These are phyloP conservation scores for Excoecaria agallocha DNA, from an alignment of 345 rosid species.

Conservation along the genomic window DNA sequence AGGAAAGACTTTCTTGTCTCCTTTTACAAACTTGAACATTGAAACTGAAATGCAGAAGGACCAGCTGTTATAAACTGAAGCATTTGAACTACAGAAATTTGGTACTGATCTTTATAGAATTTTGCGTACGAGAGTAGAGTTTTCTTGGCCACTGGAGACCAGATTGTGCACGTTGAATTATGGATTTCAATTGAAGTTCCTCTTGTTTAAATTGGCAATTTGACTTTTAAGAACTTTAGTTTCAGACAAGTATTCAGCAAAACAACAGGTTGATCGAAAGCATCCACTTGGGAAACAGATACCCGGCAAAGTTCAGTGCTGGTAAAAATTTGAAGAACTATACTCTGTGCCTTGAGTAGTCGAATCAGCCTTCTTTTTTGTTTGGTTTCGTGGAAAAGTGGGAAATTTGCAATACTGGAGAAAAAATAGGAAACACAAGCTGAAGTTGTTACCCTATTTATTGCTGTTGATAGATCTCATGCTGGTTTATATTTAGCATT, in stretches of 20 bases:
- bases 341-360: no score
- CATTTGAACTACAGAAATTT: neutral
- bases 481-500: constrained; percentile 25
- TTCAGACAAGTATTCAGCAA: constrained; percentile 22
- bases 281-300: constrained; percentile 21
- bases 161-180: constrained; percentile 2
- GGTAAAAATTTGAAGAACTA: constrained; percentile 18
- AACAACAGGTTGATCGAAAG: constrained; percentile 26
- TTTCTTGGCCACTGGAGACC: neutral
- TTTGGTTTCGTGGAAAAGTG: no score
- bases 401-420: neutral
- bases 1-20: constrained; percentile 7
- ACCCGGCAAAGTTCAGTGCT: constrained; percentile 24
- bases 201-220: constrained; percentile 13
- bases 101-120: constrained; percentile 11
- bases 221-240: constrained; percentile 10
- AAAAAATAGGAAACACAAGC: neutral
- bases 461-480: constrained; percentile 9
- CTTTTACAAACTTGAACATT: constrained; percentile 33
- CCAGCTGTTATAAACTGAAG: constrained; percentile 8
- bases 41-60: constrained; percentile 31
- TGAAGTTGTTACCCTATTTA: constrained; percentile 15
- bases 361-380: no score
- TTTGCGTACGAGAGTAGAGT: neutral
- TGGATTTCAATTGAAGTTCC: constrained; percentile 14